Percentiles rank a stretch among this genome's conserved stretches.
These are phyloP conservation scores for Amaranthus tricolor DNA, from an alignment of 179 eudicot genomes.

Conservation along the genomic window DNA sequence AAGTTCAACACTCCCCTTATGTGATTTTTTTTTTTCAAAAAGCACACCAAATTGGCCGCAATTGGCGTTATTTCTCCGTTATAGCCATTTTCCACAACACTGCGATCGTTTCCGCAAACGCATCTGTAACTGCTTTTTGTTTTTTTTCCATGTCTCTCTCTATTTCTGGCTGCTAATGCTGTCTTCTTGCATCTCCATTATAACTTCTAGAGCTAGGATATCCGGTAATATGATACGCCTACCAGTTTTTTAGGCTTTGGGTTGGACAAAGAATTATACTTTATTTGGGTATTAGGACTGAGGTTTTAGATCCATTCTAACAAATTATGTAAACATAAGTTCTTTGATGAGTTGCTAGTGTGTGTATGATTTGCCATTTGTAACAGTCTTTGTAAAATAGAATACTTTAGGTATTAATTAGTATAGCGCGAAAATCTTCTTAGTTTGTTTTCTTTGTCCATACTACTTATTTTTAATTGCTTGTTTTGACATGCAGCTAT, in stretches of 20 bases:
- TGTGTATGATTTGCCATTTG: background rate
- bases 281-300: background rate
- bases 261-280: background rate
- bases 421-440: background rate
- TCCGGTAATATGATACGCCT: background rate
- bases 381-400: background rate
- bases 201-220: background rate
- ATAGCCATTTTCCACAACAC: too few relatives aligned
- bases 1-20: too few relatives aligned
- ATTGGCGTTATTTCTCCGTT: too few relatives aligned
- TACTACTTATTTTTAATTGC: background rate
- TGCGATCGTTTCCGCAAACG: too few relatives aligned
- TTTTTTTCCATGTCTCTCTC: background rate
- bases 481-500: slow-evolving; percentile 63
- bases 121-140: too few relatives aligned
- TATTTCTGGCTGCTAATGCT: background rate
- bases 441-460: background rate
- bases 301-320: background rate
- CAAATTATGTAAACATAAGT: too few relatives aligned
- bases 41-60: too few relatives aligned
- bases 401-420: background rate
- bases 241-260: background rate
- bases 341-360: background rate
- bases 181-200: background rate
- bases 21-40: too few relatives aligned